phyloP scores from a whole-genome alignment of 2,329 filamentous ascomycete genomes.

The Microsporum audouinii region DNA sequence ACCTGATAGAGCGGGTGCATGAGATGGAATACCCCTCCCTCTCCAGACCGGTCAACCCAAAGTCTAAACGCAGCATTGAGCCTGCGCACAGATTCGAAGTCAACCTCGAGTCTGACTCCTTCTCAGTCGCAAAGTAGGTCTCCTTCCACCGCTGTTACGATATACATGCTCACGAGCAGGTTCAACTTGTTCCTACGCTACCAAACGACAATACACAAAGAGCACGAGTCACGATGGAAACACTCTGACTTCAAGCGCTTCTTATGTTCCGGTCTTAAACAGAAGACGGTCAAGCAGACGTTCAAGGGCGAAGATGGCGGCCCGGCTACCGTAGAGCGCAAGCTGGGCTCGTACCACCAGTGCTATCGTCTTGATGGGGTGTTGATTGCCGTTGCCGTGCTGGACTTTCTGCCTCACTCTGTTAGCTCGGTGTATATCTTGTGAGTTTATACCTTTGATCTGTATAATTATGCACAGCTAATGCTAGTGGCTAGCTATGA shows the following conservation, averaged over 20 bases:
- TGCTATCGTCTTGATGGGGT: slow-evolving; percentile 41
- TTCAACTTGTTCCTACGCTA: slow-evolving; percentile 39
- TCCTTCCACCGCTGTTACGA: background rate
- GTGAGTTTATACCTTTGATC: slow-evolving; percentile 22
- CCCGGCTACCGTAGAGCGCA: slow-evolving; percentile 27
- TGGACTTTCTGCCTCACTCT: slow-evolving; percentile 37
- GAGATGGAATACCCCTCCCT: slow-evolving; percentile 35
- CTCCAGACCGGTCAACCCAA: slow-evolving; percentile 34
- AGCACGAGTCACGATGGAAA: slow-evolving; percentile 35
- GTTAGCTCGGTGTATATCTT: slow-evolving; percentile 42
- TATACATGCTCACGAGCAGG: slow-evolving; percentile 16
- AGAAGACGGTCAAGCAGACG: slow-evolving; percentile 25
- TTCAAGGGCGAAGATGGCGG: background rate
- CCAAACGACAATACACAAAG: slow-evolving; percentile 37
- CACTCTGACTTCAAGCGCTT: slow-evolving; percentile 37
- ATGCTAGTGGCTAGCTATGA: slow-evolving; percentile 39
- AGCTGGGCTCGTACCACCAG: slow-evolving; percentile 40
- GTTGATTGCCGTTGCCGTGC: slow-evolving; percentile 38
- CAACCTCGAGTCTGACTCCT: slow-evolving; percentile 36
- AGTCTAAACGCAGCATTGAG: slow-evolving; percentile 33
- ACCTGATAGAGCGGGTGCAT: slow-evolving; percentile 33
- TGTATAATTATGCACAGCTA: background rate
- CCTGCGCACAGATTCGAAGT: slow-evolving; percentile 41
- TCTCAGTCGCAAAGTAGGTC: slow-evolving; percentile 36
- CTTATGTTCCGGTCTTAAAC: slow-evolving; percentile 37